Evolutionary conservation across 768 basidiomycete species (phyloP), one percentile per base, ranked within the genome.

Genomic region (Lactarius tabidus): DNA sequence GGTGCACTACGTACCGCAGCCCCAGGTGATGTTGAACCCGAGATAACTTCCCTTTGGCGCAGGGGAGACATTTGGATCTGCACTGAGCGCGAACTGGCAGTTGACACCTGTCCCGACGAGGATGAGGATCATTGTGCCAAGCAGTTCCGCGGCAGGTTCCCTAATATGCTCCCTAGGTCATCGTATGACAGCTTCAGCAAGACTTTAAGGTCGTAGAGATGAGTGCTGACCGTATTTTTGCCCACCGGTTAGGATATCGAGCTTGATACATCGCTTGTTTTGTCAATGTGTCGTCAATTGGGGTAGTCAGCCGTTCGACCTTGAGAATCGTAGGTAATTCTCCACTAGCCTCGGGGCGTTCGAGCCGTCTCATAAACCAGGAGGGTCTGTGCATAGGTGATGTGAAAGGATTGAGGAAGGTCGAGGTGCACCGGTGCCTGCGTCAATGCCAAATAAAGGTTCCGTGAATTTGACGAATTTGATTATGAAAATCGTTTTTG

Each of bases 121-220:
- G 12, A 71, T 60, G n/a, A 72, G 54, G 45, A 72, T 55, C 72
- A 72, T 69, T 1, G 72, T 72, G n/a, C 72, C 72, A 7, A 72
- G 65, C 48, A 72, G 67, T 55, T 72, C 72, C 5, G 72, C 72
- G 26, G 66, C 71, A 9, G 70, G 70, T 45, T 72, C 72, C 35
- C 72, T 58, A 18, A 72, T 51, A 8, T 20, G 23, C 38, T 60
- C 52, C n/a, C 43, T 65, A 48, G 14, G 28, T 10, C 23, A 7
- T 12, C 26, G 9, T 1, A 20, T 10, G 29, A 43, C 8, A 53
- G 29, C 29, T 20, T 26, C 18, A 14, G 14, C 1, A 18, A 39
- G 3, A n/a, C 35, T 15, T 18, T 2, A 8, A 29, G 41, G 20
- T 17, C 14, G 52, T 43, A 20, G 15, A 45, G 23, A n/a, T 33